Conservation (phyloP, 1,139 yeast species). For the Diutina ranongensis region DNA sequence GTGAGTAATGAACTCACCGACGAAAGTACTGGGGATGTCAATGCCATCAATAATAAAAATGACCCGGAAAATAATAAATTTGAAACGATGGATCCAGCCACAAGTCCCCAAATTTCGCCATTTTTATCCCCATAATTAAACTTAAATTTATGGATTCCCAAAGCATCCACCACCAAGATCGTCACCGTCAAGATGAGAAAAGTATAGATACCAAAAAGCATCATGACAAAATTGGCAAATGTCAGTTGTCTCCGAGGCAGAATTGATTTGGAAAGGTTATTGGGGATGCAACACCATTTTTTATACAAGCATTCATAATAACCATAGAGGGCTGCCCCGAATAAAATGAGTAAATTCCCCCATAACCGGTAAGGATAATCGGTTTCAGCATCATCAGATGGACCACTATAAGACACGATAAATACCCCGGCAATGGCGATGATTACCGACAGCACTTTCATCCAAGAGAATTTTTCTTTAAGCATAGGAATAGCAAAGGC, state of each 20-base stretch:
- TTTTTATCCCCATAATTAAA: slow-evolving; percentile 30
- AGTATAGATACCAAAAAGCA: slow-evolving; percentile 51
- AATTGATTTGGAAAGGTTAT: slow-evolving; percentile 29
- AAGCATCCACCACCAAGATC: slow-evolving; percentile 38
- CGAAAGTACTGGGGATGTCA: slow-evolving; percentile 78
- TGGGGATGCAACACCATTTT: slow-evolving; percentile 63
- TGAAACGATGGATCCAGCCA: slow-evolving; percentile 40
- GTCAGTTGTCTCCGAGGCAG: slow-evolving; percentile 38
- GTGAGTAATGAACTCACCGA: slow-evolving; percentile 75
- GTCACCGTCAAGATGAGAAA: slow-evolving; percentile 32
- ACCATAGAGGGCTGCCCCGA: slow-evolving; percentile 79
- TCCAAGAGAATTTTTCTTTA: slow-evolving; percentile 51
- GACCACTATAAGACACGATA: slow-evolving; percentile 65
- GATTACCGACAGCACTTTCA: slow-evolving; percentile 58
- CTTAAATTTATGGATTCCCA: slow-evolving; percentile 49
- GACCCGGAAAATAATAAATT: slow-evolving; percentile 64
- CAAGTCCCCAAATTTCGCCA: slow-evolving; percentile 29
- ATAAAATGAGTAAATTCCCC: slow-evolving; percentile 62
- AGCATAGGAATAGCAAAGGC: slow-evolving; percentile 72
- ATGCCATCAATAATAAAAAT: slow-evolving; percentile 68
- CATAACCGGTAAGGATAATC: slow-evolving; percentile 48
- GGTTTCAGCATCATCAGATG: slow-evolving; percentile 12
- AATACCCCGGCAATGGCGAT: slow-evolving; percentile 69
- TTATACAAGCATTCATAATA: slow-evolving; percentile 79
- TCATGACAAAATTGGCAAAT: slow-evolving; percentile 37